These are phyloP conservation scores for Claviceps pusilla DNA, from an alignment of 2,329 filamentous ascomycete genomes.

Conservation along the genomic window DNA sequence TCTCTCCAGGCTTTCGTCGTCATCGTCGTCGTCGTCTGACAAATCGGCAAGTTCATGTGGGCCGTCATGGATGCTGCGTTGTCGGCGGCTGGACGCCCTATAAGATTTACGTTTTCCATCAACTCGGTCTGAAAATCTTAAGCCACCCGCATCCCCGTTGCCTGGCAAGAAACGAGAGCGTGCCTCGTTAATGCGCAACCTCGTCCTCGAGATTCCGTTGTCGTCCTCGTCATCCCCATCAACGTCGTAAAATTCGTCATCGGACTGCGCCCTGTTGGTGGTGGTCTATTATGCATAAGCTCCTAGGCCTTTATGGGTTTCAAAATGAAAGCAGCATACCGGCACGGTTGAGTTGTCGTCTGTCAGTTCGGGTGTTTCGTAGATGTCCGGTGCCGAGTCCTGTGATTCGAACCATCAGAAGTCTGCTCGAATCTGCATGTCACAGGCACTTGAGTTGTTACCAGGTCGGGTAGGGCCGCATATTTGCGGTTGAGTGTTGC, in stretches of 20 bases:
- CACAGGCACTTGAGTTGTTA: constrained; percentile 22
- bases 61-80: constrained; percentile 46
- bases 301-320: not conserved
- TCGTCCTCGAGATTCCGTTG: constrained; percentile 58
- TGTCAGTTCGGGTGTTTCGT: constrained; percentile 86
- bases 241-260: constrained; percentile 47
- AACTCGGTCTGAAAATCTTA: constrained; percentile 83
- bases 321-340: constrained; percentile 31
- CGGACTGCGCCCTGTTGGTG: constrained; percentile 40
- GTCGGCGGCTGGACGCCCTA: constrained; percentile 53
- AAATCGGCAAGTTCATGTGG: constrained; percentile 57
- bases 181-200: constrained; percentile 63
- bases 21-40: constrained; percentile 62
- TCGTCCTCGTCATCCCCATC: constrained; percentile 47
- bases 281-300: constrained; percentile 30
- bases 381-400: constrained; percentile 88
- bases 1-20: constrained; percentile 54
- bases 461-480: constrained; percentile 64
- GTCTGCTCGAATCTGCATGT: constrained; percentile 5
- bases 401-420: constrained; percentile 21
- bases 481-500: constrained; percentile 66
- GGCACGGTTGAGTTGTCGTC: constrained; percentile 78
- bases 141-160: constrained; percentile 59
- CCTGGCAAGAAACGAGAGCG: constrained; percentile 64
- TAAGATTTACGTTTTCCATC: constrained; percentile 73